Base-by-base conservation (phyloP, 805 yeast genomes). In the Lipomyces starkeyi region DNA sequence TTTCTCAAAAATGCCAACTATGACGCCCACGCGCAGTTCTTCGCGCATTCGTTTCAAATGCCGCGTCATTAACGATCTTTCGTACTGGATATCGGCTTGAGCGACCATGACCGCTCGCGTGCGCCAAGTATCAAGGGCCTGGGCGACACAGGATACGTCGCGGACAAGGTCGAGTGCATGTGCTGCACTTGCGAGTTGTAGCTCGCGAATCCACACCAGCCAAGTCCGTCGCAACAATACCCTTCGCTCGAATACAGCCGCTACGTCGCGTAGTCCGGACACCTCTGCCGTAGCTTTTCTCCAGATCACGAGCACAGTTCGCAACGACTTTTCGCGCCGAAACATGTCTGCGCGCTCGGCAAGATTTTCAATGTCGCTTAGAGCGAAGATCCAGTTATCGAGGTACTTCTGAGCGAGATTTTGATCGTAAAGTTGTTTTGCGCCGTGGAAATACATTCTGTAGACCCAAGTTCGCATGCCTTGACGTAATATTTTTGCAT, bases 191-290 rank as follows among this genome's bases (percentile, higher is more conserved):
- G 25, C 22, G 11, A 64, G 54, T 4, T 54, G 25, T 1, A 62
- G 47, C 37, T 29, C 49, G 25, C 49, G 52, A 3, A 49, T 52
- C 71, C 71, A 68, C 8, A 4, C 22, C 8, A 29, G 35, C 69
- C 69, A 68, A 4, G 55, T 34, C 22, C 20, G 47, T 40, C 67
- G 67, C 20, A 68, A 35, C 11, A 14, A 4, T 1, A 65, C 43
- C 4, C 67, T 65, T 8, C 58, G 62, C 14, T 63, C 43, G 57
- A 62, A 68, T 14, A 64, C 63, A 14, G 49, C 62, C 2, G 71
- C 69, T 2, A 68, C 40, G n/a, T 35, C 40, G 25, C 43, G 57
- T 57, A 20, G 40, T 34, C 59, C 57, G 14, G 25, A 17, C 5
- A 49, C 13, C 22, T 47, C 52, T 8, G 11, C 14, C 4, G 59